Evolutionary conservation across 495 filamentous ascomycete species (phyloP).

Genomic region (Recurvomyces mirabilis): DNA sequence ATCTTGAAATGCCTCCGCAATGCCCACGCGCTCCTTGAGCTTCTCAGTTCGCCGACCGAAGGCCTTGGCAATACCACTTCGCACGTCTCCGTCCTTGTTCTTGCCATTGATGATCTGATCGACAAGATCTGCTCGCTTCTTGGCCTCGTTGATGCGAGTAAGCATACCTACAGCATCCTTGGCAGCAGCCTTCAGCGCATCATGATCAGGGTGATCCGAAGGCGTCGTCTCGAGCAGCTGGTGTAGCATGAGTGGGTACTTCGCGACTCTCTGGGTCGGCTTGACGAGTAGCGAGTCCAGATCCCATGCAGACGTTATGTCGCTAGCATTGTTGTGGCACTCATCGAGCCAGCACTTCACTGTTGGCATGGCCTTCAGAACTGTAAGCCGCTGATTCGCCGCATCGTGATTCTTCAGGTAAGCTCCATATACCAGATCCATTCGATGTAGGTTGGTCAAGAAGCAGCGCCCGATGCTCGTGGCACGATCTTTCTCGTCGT

Average conservation of each 20-base stretch:
- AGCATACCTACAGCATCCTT: conserved; percentile 58
- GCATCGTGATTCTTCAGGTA: conserved; percentile 79
- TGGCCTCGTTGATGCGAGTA: conserved; percentile 80
- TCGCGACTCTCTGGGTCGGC: conserved; percentile 81
- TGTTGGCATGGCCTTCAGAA: conserved; percentile 58
- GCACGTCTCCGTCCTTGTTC: conserved; percentile 81
- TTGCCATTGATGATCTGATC: conserved; percentile 77
- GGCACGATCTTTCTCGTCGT: conserved; percentile 61
- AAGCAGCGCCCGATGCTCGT: conserved; percentile 77
- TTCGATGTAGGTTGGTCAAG: conserved; percentile 53
- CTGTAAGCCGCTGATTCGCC: conserved; percentile 65
- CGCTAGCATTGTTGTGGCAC: conserved; percentile 75
- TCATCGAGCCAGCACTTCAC: conserved; percentile 86
- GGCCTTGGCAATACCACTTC: conserved; percentile 67
- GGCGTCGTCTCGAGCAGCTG: conserved; percentile 71
- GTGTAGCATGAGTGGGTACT: conserved; percentile 76
- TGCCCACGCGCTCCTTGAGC: conserved; percentile 53
- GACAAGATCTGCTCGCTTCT: conserved; percentile 80
- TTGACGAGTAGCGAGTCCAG: conserved; percentile 90
- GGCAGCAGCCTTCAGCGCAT: conserved; percentile 50
- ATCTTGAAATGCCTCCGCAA: conserved; percentile 62
- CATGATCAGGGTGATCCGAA: conserved; percentile 67
- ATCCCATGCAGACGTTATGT: conserved; percentile 86
- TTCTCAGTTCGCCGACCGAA: conserved; percentile 81
- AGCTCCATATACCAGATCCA: conserved; percentile 76